Conservation (phyloP, 495 filamentous ascomycete species). For the Delitschia confertaspora region DNA sequence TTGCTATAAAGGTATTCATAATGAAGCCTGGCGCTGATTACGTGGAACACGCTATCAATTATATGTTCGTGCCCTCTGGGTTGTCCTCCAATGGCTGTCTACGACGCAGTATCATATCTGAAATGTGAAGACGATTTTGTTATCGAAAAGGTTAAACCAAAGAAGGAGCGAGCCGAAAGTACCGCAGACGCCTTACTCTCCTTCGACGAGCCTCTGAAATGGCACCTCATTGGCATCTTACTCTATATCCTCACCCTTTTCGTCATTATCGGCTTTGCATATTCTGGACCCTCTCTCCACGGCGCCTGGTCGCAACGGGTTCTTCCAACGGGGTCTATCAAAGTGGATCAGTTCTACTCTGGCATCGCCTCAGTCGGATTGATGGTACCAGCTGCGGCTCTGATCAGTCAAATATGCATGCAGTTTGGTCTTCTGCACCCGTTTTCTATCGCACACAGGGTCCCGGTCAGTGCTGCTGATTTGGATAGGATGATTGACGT, state of each 20-base stretch:
- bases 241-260: constrained; percentile 2
- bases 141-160: neutral
- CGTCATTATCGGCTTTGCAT: neutral
- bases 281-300: constrained; percentile 5
- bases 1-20: no score
- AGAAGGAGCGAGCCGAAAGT: neutral
- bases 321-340: constrained; percentile 6
- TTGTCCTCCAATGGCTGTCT: neutral
- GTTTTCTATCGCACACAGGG: constrained; percentile 8
- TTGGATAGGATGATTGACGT: constrained; percentile 11
- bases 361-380: constrained; percentile 7
- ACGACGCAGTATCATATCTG: neutral
- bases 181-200: neutral
- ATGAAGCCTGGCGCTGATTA: no score
- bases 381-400: constrained; percentile 7
- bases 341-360: constrained; percentile 12
- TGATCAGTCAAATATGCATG: constrained; percentile 4
- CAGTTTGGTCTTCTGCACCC: constrained; percentile 11
- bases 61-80: neutral
- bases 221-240: constrained; percentile 1
- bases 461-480: constrained; percentile 6
- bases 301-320: constrained; percentile 3
- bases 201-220: constrained; percentile 9
- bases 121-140: neutral
- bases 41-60: no score